A percentile compares a stretch with the other conserved stretches of the same genome.
phyloP scores from a whole-genome alignment of 345 rosid species.

The Linum usitatissimum region DNA sequence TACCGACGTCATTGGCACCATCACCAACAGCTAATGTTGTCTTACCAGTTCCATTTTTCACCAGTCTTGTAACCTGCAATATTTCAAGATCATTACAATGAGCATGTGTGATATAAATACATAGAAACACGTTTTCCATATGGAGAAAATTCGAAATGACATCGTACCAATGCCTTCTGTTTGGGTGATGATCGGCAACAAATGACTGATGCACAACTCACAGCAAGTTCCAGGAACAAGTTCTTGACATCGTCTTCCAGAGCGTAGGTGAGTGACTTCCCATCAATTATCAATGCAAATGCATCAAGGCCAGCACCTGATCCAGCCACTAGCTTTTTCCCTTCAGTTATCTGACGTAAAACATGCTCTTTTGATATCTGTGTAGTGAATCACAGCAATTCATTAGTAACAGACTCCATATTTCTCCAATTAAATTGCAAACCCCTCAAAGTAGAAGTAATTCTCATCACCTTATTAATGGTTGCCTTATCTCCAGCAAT shows the following conservation, averaged over 20 bases:
- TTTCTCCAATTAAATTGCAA: too few relatives aligned
- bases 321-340: conserved; percentile 35
- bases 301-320: conserved; percentile 47
- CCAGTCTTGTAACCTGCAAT: conserved; percentile 85
- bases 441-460: neutral
- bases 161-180: conserved; percentile 85
- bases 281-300: conserved; percentile 83
- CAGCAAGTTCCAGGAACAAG: conserved; percentile 68
- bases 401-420: conserved; percentile 1
- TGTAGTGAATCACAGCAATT: conserved; percentile 5
- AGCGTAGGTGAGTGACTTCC: conserved; percentile 72
- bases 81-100: neutral
- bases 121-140: conserved; percentile 2
- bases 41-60: conserved; percentile 66
- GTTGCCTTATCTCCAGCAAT: conserved; percentile 62
- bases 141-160: neutral
- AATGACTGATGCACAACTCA: conserved; percentile 84
- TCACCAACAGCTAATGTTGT: conserved; percentile 91
- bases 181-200: conserved; percentile 97
- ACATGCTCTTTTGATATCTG: conserved; percentile 68
- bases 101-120: neutral
- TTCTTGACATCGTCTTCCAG: conserved; percentile 66
- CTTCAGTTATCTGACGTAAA: conserved; percentile 44
- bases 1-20: conserved; percentile 97
- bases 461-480: conserved; percentile 43